Base-by-base conservation (phyloP, 202 grass and related monocot species). In the Carex sylvatica region DNA sequence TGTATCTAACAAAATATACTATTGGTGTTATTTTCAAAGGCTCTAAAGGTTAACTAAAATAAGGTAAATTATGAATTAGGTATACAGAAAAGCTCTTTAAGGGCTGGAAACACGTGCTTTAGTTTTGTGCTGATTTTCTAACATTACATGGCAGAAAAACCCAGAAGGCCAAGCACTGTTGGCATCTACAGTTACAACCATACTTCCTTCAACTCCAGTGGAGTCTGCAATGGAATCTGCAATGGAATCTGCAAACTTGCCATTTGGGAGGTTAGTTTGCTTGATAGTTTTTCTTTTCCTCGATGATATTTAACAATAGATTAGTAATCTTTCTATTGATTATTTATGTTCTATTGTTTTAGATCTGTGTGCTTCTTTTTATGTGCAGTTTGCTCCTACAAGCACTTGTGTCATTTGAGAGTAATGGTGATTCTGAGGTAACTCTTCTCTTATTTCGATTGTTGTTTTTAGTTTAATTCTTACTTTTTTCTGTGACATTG, bases 181-280 rank as follows among this genome's bases (percentile, higher is more conserved):
- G 87, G 86, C 93, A 69, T 99, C 92, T 82, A 96, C 89, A 51
- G 87, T 99, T 38, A 85, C 91, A 75, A 86, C 67, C 38, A 84
- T 87, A 83, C 75, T 71, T 70, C 83, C 75, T 85, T 40, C 69
- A 58, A 84, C 33, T 22, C 56, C 82, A 63, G 86, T 63, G 53
- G 44, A 70, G 80, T 66, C 44, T 74, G 81, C 23, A 78, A 84
- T 63, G 52, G 44, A 70, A 82, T 66, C 59, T 74, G 81, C 23
- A 78, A 84, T 63, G 52, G 44, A 70, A 82, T 66, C 59, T 74
- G 78, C 23, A 78, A 84, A 90, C 70, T 95, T 93, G 83, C 86
- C 96, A 68, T 99, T 99, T 87, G 96, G 96, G 90, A 99, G 96
- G 96, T 99, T 81, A 74, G 86, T 84, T 62, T 83, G 69, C 24